Evolutionary conservation across 345 rosid genomes (phyloP).

Genomic region (Camelina hispida): DNA sequence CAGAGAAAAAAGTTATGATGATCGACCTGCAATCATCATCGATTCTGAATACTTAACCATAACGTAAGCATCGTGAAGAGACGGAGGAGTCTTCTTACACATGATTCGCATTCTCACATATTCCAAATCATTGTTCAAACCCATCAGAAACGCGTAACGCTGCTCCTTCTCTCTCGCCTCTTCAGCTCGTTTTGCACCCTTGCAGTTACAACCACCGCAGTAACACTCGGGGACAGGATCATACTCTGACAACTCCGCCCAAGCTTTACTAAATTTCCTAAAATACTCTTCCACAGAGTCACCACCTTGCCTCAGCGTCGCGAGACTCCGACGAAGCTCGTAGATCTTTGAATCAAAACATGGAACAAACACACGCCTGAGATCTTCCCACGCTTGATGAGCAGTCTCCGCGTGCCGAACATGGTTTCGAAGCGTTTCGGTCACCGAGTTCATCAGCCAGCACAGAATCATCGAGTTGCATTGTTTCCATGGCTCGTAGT

Average conservation of each 20-base stretch:
- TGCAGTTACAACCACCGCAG: constrained; percentile 24
- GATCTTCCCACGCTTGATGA: constrained; percentile 3
- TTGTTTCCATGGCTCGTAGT: not conserved
- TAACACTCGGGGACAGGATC: constrained; percentile 11
- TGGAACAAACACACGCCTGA: not conserved
- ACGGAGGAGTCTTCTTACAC: constrained; percentile 10
- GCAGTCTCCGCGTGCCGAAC: not conserved
- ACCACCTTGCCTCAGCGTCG: constrained; percentile 11
- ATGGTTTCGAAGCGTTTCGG: not conserved
- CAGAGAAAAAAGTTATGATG: not conserved
- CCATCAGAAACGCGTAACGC: constrained; percentile 28
- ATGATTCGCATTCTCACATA: not conserved
- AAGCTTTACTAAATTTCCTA: not conserved
- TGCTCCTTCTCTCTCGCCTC: constrained; percentile 30
- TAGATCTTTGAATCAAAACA: constrained; percentile 1
- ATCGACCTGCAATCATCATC: not conserved
- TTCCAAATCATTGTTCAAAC: not conserved
- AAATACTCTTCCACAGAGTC: not conserved
- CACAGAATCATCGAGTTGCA: not conserved
- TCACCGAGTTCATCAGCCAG: not conserved
- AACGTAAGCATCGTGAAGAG: not conserved
- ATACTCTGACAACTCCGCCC: constrained; percentile 20
- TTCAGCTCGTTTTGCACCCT: not conserved
- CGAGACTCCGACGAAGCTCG: constrained; percentile 19
- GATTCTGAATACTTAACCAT: not conserved